Base-by-base conservation (phyloP, 768 basidiomycete species). In the Lentinula sp. region DNA sequence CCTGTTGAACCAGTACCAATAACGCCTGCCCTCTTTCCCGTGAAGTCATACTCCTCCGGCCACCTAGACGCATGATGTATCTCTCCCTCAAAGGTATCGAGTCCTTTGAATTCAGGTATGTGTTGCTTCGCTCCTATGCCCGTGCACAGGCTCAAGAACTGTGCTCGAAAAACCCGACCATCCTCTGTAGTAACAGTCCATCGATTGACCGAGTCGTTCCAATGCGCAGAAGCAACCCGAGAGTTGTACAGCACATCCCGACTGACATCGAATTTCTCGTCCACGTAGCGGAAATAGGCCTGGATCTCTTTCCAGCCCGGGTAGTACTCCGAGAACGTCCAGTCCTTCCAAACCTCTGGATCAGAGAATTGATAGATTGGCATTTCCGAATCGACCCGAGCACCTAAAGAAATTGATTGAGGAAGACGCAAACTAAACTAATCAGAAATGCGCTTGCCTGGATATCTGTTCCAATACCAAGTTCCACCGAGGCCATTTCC, bases 291-390 rank as follows among this genome's bases (percentile, higher is more conserved):
- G 51, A 61, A 61, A 21, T 61, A 61, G 5, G 11, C 16, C 28
- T 37, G 50, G 7, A 54, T 8, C 21, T 61, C 60, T 10, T 55
- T 32, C 51, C 60, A 32, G 9, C 15, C 49, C 35, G 57, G 57
- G 21, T 10, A 58, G 7, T 31, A 8, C 15, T 46, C 42, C 2
- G 32, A 42, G 15, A 15, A 56, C 5, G 32, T 23, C 54, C 54
- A 56, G 34, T 56, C 54, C 21, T n/a, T 37, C 54, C 57, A 58
- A 34, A 58, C 13, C 7, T 58, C 40, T 4, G 40, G 57, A 21
- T 39, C 28, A 7, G 60, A 61, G 40, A 61, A 61, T 35, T 60
- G 40, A 45, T 60, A 61, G 21, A 61, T 21, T 5, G 60, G 60
- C 4, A 54, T 10, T 43, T 54, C 52, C n/a, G 60, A 50, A 31